Evolutionary conservation across 768 basidiomycete species (phyloP).

Genomic region (Brasilioporus rufonigricans): DNA sequence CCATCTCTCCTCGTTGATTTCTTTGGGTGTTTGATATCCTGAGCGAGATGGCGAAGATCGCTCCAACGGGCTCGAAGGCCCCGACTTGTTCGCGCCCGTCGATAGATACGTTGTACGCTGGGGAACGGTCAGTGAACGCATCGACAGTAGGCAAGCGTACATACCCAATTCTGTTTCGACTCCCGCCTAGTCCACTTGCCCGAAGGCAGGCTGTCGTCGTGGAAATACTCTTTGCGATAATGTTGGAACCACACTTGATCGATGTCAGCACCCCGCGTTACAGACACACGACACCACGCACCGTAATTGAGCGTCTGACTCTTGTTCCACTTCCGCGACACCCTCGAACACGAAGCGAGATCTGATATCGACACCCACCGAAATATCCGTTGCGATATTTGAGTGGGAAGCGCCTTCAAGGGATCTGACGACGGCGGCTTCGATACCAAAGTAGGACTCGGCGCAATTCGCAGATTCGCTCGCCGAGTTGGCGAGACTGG

Average conservation of each 20-base stretch:
- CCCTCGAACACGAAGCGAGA: constrained; percentile 74
- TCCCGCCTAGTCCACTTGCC: constrained; percentile 93
- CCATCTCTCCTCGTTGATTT: constrained; percentile 76
- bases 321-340: constrained; percentile 83
- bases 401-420: constrained; percentile 72
- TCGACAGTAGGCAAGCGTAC: constrained; percentile 8
- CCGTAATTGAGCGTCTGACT: constrained; percentile 93
- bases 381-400: constrained; percentile 79
- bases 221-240: constrained; percentile 84
- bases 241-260: constrained; percentile 88
- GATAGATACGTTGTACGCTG: constrained; percentile 53
- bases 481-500: constrained; percentile 36
- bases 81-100: constrained; percentile 38
- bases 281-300: constrained; percentile 29
- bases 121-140: background rate
- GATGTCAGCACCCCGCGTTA: constrained; percentile 1
- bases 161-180: constrained; percentile 90
- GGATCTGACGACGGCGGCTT: constrained; percentile 46
- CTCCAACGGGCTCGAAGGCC: constrained; percentile 45
- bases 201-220: constrained; percentile 71
- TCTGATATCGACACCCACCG: constrained; percentile 56
- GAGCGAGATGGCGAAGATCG: constrained; percentile 47
- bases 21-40: constrained; percentile 77
- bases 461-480: constrained; percentile 16
- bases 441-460: constrained; percentile 27